Evolutionary conservation across 139 green algal genomes (phyloP).

Genomic region (Bryopsis sp.): DNA sequence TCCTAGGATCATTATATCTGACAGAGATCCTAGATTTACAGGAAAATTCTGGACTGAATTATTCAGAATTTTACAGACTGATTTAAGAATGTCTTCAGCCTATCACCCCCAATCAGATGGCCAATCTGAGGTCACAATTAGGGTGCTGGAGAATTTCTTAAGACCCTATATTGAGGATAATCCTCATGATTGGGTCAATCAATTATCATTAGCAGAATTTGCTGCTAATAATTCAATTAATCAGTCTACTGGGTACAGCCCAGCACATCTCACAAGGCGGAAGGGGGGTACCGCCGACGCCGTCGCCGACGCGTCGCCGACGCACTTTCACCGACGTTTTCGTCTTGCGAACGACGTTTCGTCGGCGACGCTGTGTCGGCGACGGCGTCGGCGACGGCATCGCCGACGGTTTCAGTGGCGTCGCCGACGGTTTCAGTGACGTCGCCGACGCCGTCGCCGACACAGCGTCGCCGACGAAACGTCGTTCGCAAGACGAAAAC

Average conservation of each 20-base stretch:
- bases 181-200: conserved; percentile 29
- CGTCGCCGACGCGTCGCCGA: too few relatives aligned
- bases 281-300: too few relatives aligned
- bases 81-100: conserved; percentile 35
- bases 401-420: too few relatives aligned
- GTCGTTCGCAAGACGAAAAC: too few relatives aligned
- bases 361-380: too few relatives aligned
- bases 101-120: conserved; percentile 55
- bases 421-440: too few relatives aligned
- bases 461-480: too few relatives aligned
- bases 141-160: conserved; percentile 36
- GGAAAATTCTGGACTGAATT: conserved; percentile 34
- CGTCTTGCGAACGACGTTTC: too few relatives aligned
- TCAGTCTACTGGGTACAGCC: conserved; percentile 7
- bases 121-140: conserved; percentile 51
- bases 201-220: conserved; percentile 24
- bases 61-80: conserved; percentile 25
- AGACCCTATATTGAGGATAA: conserved; percentile 23
- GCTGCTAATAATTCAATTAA: conserved; percentile 26
- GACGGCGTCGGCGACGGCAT: too few relatives aligned
- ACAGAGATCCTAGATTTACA: conserved; percentile 43
- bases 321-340: too few relatives aligned
- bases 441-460: too few relatives aligned
- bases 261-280: conserved; percentile 31
- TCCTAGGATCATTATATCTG: conserved; percentile 39